Evolutionary conservation across 257 asterid species (phyloP), one percentile per base, ranked within the genome.

Genomic region (Phtheirospermum japonicum): DNA sequence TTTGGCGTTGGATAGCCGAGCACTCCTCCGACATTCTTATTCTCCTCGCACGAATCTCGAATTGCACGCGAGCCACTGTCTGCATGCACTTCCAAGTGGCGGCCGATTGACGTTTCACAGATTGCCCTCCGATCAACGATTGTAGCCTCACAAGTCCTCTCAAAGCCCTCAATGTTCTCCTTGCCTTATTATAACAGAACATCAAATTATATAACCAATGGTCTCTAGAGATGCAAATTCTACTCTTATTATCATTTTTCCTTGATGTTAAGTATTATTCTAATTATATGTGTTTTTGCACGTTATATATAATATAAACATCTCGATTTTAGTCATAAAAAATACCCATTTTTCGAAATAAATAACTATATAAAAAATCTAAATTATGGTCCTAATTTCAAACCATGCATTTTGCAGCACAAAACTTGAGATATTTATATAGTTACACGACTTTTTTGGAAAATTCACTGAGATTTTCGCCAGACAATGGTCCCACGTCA

Each of bases 91-190:
- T 74, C 67, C 85, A 67, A 57, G 88, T 82, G 46, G 84, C 77
- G 32, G 83, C 69, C 40, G 95, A 85, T 72, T 87, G 96, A 28
- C 85, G 79, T 67, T 75, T 79, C 31, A 79, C 86, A 20, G 89
- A 74, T 63, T 80, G 78, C 51, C 95, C 90, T 57, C 71, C 77
- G 49, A 87, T 68, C 81, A 87, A 54, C 20, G 83, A 64, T 73
- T 80, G 81, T 64, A 87, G 82, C 77, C 97, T 77, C 74, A 64
- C 77, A 10, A 87, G 69, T 60, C 96, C 95, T 79, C 82, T 80
- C 70, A 85, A 63, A 23, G 95, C 95, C 69, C 79, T 75, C 82
- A 82, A 67, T 7, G 76, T 79, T 61, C 93, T 83, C 79, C 93
- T 83, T 19, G 89, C 87, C 97, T 89, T 37, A 60, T 23, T 3